phyloP scores from a whole-genome alignment of 2,329 filamentous ascomycete genomes.

The Orbilia brochopaga region DNA sequence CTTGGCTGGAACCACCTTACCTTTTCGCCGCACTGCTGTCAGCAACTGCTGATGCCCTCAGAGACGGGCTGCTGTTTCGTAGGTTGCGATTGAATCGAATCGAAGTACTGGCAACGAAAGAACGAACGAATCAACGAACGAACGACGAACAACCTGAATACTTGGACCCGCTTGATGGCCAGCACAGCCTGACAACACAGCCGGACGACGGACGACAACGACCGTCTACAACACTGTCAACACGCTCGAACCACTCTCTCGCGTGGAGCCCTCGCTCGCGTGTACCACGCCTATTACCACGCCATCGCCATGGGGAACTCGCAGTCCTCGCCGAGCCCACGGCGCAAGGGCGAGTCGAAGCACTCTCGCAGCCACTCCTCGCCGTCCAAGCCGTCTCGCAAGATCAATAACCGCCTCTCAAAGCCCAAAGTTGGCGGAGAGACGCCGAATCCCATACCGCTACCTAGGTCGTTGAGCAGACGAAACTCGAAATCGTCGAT shows the following conservation, averaged over 20 bases:
- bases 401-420: slow-evolving; percentile 30
- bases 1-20: background rate
- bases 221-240: slow-evolving; percentile 26
- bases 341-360: background rate
- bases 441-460: slow-evolving; percentile 22
- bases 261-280: background rate
- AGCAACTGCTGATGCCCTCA: background rate
- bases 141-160: no score
- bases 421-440: slow-evolving; percentile 46
- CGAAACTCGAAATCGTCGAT: slow-evolving; percentile 38
- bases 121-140: no score
- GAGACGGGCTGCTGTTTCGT: no score
- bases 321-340: background rate
- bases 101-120: no score
- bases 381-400: slow-evolving; percentile 15
- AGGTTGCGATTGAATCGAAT: no score
- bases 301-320: slow-evolving; percentile 14
- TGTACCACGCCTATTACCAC: background rate
- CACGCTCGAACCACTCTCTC: background rate
- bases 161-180: slow-evolving; percentile 11
- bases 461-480: slow-evolving; percentile 35
- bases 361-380: background rate
- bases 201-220: no score
- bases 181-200: slow-evolving; percentile 26
- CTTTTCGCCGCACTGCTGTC: background rate